A percentile compares a stretch with the other conserved stretches of the same genome.
Evolutionary conservation across 73 alveolate genomes (phyloP).

Genomic region (Paramecium biaurelia): DNA sequence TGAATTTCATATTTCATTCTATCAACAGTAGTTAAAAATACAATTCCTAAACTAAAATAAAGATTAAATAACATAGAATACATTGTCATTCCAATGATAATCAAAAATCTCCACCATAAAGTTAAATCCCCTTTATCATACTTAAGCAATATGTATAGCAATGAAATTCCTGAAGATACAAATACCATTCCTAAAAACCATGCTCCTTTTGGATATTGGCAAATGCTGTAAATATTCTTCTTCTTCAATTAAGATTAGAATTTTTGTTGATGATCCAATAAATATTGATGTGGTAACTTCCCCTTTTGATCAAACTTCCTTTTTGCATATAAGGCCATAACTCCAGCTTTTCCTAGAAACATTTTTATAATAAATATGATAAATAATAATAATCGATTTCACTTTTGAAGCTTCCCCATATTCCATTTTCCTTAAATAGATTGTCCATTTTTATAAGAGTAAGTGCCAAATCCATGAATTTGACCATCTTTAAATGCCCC

Average conservation of each 20-base stretch:
- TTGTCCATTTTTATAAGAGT: background rate
- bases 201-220: conserved; percentile 13
- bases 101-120: conserved; percentile 47
- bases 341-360: conserved; percentile 44
- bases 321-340: conserved; percentile 38
- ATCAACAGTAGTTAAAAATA: background rate
- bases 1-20: background rate
- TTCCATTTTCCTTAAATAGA: conserved; percentile 55
- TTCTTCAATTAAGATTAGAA: background rate
- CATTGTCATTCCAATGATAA: conserved; percentile 31
- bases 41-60: background rate
- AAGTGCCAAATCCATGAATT: conserved; percentile 59
- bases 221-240: background rate
- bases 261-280: conserved; percentile 26
- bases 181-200: conserved; percentile 15
- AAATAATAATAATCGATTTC: background rate
- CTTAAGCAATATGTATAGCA: background rate
- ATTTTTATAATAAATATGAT: background rate
- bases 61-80: background rate
- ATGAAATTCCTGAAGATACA: background rate
- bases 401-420: background rate
- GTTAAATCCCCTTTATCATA: background rate
- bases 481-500: conserved; percentile 57
- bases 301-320: background rate
- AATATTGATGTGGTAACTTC: background rate